Percentiles rank a stretch among this genome's conserved stretches.
Conservation (phyloP, 2,329 filamentous ascomycete species). For the Atkinsonella texensis region DNA sequence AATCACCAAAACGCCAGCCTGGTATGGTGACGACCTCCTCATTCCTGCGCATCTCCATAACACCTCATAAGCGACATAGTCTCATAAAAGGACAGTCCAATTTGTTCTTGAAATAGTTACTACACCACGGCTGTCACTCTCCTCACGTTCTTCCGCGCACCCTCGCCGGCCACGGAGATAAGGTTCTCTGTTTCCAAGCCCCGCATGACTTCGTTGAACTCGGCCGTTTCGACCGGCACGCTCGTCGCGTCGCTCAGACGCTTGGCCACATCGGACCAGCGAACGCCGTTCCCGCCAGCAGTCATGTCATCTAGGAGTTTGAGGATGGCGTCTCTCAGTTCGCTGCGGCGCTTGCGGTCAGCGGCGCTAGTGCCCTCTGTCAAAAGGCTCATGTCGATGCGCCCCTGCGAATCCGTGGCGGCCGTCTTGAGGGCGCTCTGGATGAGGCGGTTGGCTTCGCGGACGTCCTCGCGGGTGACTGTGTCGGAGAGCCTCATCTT, state of each 20-base stretch:
- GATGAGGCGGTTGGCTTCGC: constrained; percentile 85
- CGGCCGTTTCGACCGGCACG: constrained; percentile 59
- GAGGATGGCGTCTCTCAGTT: constrained; percentile 71
- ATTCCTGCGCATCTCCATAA: not conserved
- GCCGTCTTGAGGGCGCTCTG: constrained; percentile 90
- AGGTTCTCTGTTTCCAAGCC: constrained; percentile 74
- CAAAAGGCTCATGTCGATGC: constrained; percentile 93
- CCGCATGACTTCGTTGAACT: constrained; percentile 75
- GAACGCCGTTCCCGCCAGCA: constrained; percentile 51
- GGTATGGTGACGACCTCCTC: not conserved
- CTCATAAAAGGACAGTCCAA: not conserved
- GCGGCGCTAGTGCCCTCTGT: constrained; percentile 86
- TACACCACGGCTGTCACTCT: constrained; percentile 48
- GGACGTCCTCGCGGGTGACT: constrained; percentile 73
- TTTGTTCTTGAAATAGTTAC: not conserved
- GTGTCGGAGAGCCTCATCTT: constrained; percentile 80
- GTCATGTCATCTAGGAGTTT: constrained; percentile 71
- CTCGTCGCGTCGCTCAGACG: constrained; percentile 59
- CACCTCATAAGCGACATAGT: not conserved
- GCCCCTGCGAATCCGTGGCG: constrained; percentile 82
- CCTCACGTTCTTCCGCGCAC: constrained; percentile 68
- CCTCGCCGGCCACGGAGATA: constrained; percentile 73
- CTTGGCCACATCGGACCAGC: constrained; percentile 68
- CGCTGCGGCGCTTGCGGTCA: constrained; percentile 72
- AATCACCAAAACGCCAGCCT: not conserved